Evolutionary conservation across 192 early-diverging fungal genomes (phyloP), one percentile per base, ranked within the genome.

Genomic region (Glomus cerebriforme): DNA sequence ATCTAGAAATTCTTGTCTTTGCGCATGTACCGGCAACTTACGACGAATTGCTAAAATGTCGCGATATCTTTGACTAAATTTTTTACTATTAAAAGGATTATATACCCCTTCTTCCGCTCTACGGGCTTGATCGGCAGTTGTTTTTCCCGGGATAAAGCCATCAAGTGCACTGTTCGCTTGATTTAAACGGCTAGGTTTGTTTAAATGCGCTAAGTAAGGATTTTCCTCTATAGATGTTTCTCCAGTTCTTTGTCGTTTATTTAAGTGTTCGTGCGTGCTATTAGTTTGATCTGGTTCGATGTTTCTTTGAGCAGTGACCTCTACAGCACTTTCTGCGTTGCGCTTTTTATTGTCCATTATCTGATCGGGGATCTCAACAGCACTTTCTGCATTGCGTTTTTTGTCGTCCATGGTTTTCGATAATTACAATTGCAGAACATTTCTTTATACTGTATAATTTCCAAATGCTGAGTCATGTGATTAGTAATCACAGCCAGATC

Each of bases 21-120:
- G 96, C 75, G 94, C 92, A 85, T 98, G 93, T 26, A 99, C 97
- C 35, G 98, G 98, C 45, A 99, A 92, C 58, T 92, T 91, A 64
- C 94, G 90, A 45, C 98, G 92, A 79, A 92, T 94, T 45, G 84
- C 85, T 73, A 99, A 86, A 78, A 99, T 98, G 60, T 93, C 88
- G 59, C 86, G 86, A 87, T 99, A 99, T 79, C 92, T 92, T 27
- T 92, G 87, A 29, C 92, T 90, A 85, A 91, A 99, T 22, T 89
- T 83, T 63, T 89, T 88, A 17, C 91, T 92, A 1, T 91, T 99
- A 81, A 95, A 96, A 19, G 91, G 92, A 87, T 96, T 99, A 79
- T 81, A 70, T 7, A 70, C 39, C 45, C 88, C 92, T 59, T 94
- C 85, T 80, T 98, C 97, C 24, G 89, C 82, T 19, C 85, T 86